Evolutionary conservation across 441 rosid genomes (phyloP).

Genomic region (Daphne laureola): DNA sequence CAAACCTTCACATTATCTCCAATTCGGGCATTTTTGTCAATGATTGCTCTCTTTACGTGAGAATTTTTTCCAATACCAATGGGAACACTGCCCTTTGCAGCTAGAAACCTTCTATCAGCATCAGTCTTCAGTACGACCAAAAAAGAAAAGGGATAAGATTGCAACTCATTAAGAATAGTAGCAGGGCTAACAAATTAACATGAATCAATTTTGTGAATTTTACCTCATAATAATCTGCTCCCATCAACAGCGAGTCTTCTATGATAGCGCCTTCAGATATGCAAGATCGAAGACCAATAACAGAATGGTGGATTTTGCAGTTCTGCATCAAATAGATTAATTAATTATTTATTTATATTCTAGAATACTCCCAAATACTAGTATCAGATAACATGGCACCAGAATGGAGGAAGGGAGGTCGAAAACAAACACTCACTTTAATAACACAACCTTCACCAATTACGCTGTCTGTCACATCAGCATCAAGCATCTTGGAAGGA

Average conservation of each 20-base stretch:
- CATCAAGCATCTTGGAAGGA: conserved; percentile 97
- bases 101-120: conserved; percentile 80
- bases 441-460: conserved; percentile 97
- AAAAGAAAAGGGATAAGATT: conserved; percentile 3
- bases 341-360: not conserved
- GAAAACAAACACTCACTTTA: conserved; percentile 38
- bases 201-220: conserved; percentile 3
- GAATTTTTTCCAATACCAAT: conserved; percentile 84
- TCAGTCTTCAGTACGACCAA: conserved; percentile 50
- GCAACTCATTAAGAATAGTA: not conserved
- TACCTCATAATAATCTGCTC: conserved; percentile 96
- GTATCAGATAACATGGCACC: too few species aligned
- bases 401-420: not conserved
- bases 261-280: conserved; percentile 90
- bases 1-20: conserved; percentile 83
- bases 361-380: not conserved
- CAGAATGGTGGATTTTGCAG: conserved; percentile 90
- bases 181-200: not conserved
- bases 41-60: conserved; percentile 85
- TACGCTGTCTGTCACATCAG: conserved; percentile 93
- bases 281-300: conserved; percentile 91
- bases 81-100: conserved; percentile 93
- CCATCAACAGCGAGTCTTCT: conserved; percentile 86
- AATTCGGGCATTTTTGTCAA: conserved; percentile 90
- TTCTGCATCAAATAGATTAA: conserved; percentile 30